Evolutionary conservation across 2,329 filamentous ascomycete species (phyloP), one percentile per base, ranked within the genome.

Genomic region (Thermomyces lanuginosus): DNA sequence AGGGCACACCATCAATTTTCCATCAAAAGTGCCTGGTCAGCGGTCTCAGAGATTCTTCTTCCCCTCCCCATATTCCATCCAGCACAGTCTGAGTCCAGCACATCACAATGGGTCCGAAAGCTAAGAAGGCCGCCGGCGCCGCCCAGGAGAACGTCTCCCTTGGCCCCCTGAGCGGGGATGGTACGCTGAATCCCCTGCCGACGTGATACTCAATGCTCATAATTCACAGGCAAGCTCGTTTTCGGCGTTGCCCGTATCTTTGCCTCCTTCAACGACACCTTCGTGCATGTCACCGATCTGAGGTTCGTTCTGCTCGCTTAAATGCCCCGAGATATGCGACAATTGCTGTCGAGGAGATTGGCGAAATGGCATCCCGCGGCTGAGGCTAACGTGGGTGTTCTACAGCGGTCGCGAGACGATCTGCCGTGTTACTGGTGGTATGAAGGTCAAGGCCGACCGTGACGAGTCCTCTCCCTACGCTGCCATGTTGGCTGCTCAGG

Each of bases 391-490:
- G 55, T 70, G 66, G 65, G 64, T 72, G 66, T 71, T 72, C 70
- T n/a, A 60, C 69, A 91, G 81, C 67, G 89, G 89, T 68, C 89
- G 89, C 66, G 89, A 98, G 79, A 98, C 91, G 67, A 93, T 98
- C 70, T 81, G 75, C 75, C 84, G 89, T 81, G 86, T 98, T 49
- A 98, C 91, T 53, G 89, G 91, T 69, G 91, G 91, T 59, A 98
- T 98, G 89, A 98, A 98, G 75, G 89, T 98, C 75, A 98, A 98
- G 79, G 84, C 84, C 64, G 84, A 98, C 59, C 86, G 89, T 73
- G 89, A 98, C 69, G 89, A 98, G 72, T 95, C 86, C 54, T 95
- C 89, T 47, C 89, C 89, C 53, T 98, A 98, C 73, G 89, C 89
- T 55, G 89, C 89, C 66, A 98, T 98, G 89, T 84, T 98, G 80